Conservation (phyloP, 176 grass and related monocot species). For the Triticum turgidum region DNA sequence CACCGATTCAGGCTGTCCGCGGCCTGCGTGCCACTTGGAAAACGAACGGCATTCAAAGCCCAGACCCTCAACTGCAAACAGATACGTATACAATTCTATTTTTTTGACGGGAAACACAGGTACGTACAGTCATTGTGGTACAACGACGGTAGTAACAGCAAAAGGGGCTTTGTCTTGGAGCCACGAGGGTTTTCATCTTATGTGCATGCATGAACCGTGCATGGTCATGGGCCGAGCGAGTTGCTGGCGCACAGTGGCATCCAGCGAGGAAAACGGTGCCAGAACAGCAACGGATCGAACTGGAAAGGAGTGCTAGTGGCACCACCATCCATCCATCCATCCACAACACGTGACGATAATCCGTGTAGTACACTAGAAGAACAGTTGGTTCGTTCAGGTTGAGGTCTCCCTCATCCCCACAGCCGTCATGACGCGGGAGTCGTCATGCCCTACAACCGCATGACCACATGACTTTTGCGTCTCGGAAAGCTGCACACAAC, state of each 20-base stretch:
- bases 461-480: background rate
- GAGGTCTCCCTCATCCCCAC: background rate
- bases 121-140: background rate
- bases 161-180: background rate
- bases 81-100: background rate
- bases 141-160: background rate
- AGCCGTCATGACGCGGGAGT: background rate
- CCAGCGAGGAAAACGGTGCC: background rate
- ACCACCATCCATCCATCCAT: background rate
- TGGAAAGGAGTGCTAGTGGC: background rate
- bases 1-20: background rate
- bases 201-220: background rate
- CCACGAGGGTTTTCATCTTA: background rate
- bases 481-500: background rate
- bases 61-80: background rate
- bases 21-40: background rate
- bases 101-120: too few species aligned
- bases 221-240: background rate
- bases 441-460: background rate
- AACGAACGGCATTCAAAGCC: background rate
- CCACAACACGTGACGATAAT: background rate
- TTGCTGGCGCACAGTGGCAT: background rate
- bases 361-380: background rate
- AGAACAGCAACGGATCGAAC: background rate
- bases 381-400: background rate